Evolutionary conservation across 192 early-diverging fungal species (phyloP).

Genomic region (Nowakowskiella sp.): DNA sequence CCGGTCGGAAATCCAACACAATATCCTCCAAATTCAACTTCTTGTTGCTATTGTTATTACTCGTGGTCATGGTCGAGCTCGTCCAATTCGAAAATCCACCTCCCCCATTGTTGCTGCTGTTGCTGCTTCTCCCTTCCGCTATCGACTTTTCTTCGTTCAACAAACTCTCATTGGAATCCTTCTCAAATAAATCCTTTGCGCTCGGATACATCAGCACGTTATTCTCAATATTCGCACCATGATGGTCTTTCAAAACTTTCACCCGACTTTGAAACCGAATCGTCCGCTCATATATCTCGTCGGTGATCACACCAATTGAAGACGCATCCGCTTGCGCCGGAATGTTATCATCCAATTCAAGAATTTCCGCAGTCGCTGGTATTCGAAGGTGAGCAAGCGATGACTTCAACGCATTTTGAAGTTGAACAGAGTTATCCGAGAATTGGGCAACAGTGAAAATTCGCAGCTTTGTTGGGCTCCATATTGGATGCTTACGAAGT

Average conservation of each 20-base stretch:
- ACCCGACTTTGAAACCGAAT: neutral
- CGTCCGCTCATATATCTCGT: neutral
- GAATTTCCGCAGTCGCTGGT: conserved; percentile 6
- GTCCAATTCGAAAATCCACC: no score
- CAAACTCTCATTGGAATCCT: no score
- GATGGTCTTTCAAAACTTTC: neutral
- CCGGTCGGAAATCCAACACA: no score
- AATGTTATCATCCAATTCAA: conserved; percentile 8
- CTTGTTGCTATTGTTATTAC: no score
- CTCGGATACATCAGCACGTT: conserved; percentile 3
- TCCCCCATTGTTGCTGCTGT: no score
- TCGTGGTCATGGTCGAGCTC: no score
- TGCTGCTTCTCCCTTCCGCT: no score
- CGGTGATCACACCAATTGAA: neutral
- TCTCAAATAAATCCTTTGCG: neutral
- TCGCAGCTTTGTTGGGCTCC: conserved; percentile 7
- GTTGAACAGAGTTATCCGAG: conserved; percentile 4
- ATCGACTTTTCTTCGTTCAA: no score
- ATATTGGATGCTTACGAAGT: conserved; percentile 13
- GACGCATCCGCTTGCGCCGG: no score
- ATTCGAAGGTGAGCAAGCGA: conserved; percentile 12
- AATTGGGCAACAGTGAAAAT: conserved; percentile 14
- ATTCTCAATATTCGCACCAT: neutral
- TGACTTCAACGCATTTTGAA: conserved; percentile 3
- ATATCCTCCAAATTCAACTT: no score